Conservation (phyloP, 164 flowering plant genomes). For the Umbellularia californica region DNA sequence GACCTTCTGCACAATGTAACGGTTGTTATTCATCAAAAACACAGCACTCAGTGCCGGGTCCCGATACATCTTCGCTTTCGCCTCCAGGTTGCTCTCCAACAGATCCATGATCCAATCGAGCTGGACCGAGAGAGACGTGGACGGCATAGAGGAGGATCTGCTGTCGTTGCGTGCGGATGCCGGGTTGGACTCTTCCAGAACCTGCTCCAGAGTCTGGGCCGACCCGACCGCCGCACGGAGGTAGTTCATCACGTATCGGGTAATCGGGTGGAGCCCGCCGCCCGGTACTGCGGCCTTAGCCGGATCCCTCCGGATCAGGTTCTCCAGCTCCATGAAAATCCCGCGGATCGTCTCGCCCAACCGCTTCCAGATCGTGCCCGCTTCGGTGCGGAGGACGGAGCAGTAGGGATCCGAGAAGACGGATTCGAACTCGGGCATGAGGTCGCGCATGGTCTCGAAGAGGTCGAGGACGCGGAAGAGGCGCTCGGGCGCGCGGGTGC, state of each 20-base stretch:
- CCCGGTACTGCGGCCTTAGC: constrained; percentile 74
- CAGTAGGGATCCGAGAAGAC: constrained; percentile 71
- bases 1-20: constrained; percentile 81
- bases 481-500: constrained; percentile 73
- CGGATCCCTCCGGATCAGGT: constrained; percentile 74
- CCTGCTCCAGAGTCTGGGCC: constrained; percentile 59
- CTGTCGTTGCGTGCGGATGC: constrained; percentile 20
- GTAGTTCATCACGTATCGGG: constrained; percentile 94
- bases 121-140: constrained; percentile 65
- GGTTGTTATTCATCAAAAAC: constrained; percentile 88
- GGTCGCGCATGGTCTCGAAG: constrained; percentile 72
- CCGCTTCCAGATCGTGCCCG: constrained; percentile 61
- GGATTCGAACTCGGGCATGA: constrained; percentile 73
- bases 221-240: constrained; percentile 75
- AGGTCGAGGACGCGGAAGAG: constrained; percentile 72
- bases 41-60: constrained; percentile 63
- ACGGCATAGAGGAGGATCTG: constrained; percentile 14
- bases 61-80: constrained; percentile 68
- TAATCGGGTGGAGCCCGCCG: constrained; percentile 86
- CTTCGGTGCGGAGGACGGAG: constrained; percentile 57
- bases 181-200: constrained; percentile 46
- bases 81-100: constrained; percentile 81
- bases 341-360: constrained; percentile 76
- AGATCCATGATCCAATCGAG: constrained; percentile 93
- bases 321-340: constrained; percentile 91